Base-by-base conservation (phyloP, 2,329 filamentous ascomycete genomes). In the Rutstroemia sp. region DNA sequence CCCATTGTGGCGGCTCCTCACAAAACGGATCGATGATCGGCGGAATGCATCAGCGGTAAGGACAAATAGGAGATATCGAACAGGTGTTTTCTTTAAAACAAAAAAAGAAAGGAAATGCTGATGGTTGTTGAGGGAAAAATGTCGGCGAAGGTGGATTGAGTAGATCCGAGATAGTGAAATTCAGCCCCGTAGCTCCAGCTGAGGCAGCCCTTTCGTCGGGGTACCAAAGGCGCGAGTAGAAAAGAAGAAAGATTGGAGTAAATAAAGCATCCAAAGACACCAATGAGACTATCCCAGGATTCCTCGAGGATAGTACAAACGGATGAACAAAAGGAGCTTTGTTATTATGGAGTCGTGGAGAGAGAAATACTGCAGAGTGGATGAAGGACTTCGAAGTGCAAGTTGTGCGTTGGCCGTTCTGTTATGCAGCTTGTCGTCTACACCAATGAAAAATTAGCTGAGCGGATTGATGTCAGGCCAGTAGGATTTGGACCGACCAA, bases 1-100 rank as follows among this genome's bases (percentile, higher is more conserved):
- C 67, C 69, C 69, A 71, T 71, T 59, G 47, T 68, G 61, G 44
- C 44, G 23, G 46, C 19, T 44, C 46, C 38, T 55, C 53, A 55
- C 53, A 45, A 45, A 27, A 44, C 47, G 38, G 19, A 50, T 51
- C 30, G 23, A 55, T 39, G 47, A 55, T 50, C 18, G 53, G 23
- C 18, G 41, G 38, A 25, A 55, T 34, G 47, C 53, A 55, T 55
- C 53, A 55, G 53, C 46, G 25, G 52, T 41, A 14, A 49, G 25
- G 14, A n/a, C 18, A 42, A 18, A 34, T 34, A 44, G 7, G 5
- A 23, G 6, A 7, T 19, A 19, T 44, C 41, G 41, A 44, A 44
- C 30, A 34, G 12, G 30, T 34, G 30, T 34, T 18, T 19, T 46
- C 21, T 4, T 19, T 12, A 47, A 25, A 47, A 25, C 23, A 25